phyloP scores from a whole-genome alignment of 208 protist genomes.

The Trypanosoma vivax region DNA sequence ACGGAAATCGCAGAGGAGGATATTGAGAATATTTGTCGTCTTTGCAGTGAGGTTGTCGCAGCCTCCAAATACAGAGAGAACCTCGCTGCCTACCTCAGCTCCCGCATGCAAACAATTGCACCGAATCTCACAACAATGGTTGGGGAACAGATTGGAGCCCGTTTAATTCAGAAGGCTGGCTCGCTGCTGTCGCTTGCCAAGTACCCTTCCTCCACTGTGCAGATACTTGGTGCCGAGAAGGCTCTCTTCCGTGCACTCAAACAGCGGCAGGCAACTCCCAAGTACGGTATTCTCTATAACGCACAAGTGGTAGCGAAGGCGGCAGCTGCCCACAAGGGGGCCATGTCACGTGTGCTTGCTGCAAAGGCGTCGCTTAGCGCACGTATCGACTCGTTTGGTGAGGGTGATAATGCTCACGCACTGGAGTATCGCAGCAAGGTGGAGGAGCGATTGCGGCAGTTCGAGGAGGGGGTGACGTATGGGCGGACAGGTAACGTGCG shows the following conservation, averaged over 20 bases:
- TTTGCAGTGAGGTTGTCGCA: constrained; percentile 90
- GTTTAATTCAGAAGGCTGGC: constrained; percentile 98
- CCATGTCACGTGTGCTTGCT: constrained; percentile 95
- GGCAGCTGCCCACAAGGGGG: constrained; percentile 91
- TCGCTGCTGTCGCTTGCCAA: constrained; percentile 97
- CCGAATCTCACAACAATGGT: constrained; percentile 98
- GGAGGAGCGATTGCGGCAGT: constrained; percentile 81
- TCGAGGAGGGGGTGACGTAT: constrained; percentile 86
- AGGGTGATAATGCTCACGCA: constrained; percentile 82
- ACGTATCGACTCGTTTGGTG: constrained; percentile 97
- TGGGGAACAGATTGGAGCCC: constrained; percentile 96
- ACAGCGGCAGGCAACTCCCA: constrained; percentile 98
- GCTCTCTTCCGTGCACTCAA: constrained; percentile 98
- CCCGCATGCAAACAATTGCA: constrained; percentile 97
- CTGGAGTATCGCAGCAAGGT: constrained; percentile 90
- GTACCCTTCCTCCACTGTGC: constrained; percentile 98
- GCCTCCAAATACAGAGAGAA: constrained; percentile 93
- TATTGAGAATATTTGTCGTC: constrained; percentile 90
- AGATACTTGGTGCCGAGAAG: constrained; percentile 99
- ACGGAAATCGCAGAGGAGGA: constrained; percentile 96
- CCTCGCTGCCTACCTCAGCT: constrained; percentile 97
- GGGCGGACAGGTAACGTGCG: constrained; percentile 85
- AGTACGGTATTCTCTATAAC: constrained; percentile 99
- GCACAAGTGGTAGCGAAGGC: constrained; percentile 96
- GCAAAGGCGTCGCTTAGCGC: constrained; percentile 96